Percentiles rank a stretch among this genome's conserved stretches.
These are phyloP conservation scores for Suillus plorans DNA, from an alignment of 768 basidiomycete genomes.

Conservation along the genomic window DNA sequence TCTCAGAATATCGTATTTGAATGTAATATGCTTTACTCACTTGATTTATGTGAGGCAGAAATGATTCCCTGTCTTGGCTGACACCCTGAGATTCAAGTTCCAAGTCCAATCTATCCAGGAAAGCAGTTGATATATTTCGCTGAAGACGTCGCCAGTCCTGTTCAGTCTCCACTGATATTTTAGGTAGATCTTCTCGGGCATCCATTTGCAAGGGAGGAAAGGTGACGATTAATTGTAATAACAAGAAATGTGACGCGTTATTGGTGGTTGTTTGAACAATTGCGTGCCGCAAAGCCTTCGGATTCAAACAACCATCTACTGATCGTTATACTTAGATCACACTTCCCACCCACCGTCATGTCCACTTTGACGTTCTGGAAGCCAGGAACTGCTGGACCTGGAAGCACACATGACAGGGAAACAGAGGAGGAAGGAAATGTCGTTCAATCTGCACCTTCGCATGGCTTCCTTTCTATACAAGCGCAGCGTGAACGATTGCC, in stretches of 20 bases:
- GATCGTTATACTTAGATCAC: conserved; percentile 3
- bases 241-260: neutral
- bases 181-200: conserved; percentile 42
- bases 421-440: conserved; percentile 74
- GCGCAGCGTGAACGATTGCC: conserved; percentile 81
- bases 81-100: conserved; percentile 42
- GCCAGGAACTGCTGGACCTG: conserved; percentile 81
- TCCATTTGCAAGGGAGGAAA: conserved; percentile 21
- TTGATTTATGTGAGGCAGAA: conserved; percentile 51
- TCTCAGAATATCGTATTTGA: conserved; percentile 7
- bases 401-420: conserved; percentile 83
- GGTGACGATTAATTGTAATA: neutral
- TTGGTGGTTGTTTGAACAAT: neutral
- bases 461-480: conserved; percentile 60
- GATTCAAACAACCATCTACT: conserved; percentile 1
- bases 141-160: conserved; percentile 68
- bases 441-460: conserved; percentile 60
- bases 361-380: conserved; percentile 79
- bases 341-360: conserved; percentile 32
- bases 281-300: conserved; percentile 9
- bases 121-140: conserved; percentile 47
- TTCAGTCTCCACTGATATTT: conserved; percentile 64
- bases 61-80: conserved; percentile 43
- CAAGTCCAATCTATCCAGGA: conserved; percentile 46
- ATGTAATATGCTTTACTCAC: conserved; percentile 31